Evolutionary conservation across 78 protist species (phyloP).

Genomic region (Bigelowiella natans): DNA sequence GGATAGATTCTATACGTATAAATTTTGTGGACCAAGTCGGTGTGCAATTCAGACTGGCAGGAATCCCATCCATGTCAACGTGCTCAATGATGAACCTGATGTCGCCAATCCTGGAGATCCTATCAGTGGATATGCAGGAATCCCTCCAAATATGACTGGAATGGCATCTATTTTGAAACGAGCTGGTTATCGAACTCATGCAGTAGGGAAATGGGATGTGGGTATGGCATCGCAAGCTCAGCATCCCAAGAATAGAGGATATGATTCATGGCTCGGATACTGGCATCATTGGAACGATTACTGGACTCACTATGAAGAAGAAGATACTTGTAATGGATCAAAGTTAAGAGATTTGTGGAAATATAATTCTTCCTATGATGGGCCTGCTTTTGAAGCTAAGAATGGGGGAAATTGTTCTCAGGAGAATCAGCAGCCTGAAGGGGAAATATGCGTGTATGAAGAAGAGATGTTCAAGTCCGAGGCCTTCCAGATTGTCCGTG

Average conservation of each 20-base stretch:
- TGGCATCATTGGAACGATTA: no score
- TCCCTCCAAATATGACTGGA: constrained; percentile 30
- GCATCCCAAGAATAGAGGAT: constrained; percentile 23
- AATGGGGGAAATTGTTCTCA: no score
- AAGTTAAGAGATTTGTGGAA: no score
- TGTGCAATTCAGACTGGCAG: constrained; percentile 22
- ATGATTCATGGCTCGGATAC: constrained; percentile 17
- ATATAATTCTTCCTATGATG: no score
- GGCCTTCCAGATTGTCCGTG: not conserved
- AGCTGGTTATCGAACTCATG: constrained; percentile 30
- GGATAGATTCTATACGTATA: constrained; percentile 15
- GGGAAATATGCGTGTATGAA: not conserved
- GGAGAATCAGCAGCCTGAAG: no score
- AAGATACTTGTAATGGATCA: no score
- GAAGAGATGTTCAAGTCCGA: not conserved
- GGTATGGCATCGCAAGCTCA: no score
- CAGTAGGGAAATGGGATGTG: constrained; percentile 37
- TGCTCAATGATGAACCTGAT: not conserved
- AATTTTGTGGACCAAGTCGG: constrained; percentile 15
- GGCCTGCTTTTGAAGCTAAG: no score
- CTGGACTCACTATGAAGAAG: no score
- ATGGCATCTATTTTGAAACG: not conserved
- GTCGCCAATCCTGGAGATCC: no score
- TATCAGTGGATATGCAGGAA: not conserved
- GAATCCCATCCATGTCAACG: constrained; percentile 24